Conservation (phyloP, 768 basidiomycete genomes). For the Psilocybe cyanescens region DNA sequence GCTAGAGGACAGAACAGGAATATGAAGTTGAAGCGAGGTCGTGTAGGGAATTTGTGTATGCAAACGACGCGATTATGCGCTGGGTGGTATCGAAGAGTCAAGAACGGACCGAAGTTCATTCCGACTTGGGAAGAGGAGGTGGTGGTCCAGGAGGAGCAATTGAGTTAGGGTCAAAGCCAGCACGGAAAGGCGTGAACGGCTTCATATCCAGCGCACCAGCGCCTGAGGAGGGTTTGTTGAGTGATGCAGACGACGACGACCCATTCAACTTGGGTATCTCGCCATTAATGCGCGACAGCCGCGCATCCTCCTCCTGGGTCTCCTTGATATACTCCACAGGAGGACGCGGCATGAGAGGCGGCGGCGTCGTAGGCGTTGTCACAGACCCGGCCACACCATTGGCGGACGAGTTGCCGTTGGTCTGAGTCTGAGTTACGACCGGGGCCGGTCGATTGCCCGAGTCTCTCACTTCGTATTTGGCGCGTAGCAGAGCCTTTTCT, state of each 20-base stretch:
- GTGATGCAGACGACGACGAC: conserved; percentile 11
- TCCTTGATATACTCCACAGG: conserved; percentile 82
- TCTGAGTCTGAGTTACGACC: conserved; percentile 11
- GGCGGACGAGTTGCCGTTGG: conserved; percentile 12
- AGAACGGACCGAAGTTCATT: no score
- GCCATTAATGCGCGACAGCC: conserved; percentile 47
- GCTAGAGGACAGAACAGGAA: no score
- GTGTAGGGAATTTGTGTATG: no score
- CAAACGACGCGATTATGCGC: no score
- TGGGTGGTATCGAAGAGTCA: no score
- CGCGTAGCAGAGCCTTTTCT: conserved; percentile 74
- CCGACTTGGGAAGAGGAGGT: no score
- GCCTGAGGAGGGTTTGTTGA: conserved; percentile 6
- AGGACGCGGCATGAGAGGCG: conserved; percentile 77
- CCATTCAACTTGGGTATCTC: conserved; percentile 28
- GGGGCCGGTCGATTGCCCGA: conserved; percentile 14
- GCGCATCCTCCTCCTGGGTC: conserved; percentile 75
- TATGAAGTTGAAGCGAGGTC: no score
- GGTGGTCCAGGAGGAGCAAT: not conserved
- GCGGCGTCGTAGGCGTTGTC: conserved; percentile 47
- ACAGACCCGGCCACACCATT: conserved; percentile 5
- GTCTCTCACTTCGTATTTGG: conserved; percentile 66
- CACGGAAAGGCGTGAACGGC: conserved; percentile 53
- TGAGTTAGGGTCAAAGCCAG: conserved; percentile 34
- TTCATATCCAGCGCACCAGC: conserved; percentile 36